These are phyloP conservation scores for Leptomonas seymouri DNA, from an alignment of 208 protist genomes.

Conservation along the genomic window DNA sequence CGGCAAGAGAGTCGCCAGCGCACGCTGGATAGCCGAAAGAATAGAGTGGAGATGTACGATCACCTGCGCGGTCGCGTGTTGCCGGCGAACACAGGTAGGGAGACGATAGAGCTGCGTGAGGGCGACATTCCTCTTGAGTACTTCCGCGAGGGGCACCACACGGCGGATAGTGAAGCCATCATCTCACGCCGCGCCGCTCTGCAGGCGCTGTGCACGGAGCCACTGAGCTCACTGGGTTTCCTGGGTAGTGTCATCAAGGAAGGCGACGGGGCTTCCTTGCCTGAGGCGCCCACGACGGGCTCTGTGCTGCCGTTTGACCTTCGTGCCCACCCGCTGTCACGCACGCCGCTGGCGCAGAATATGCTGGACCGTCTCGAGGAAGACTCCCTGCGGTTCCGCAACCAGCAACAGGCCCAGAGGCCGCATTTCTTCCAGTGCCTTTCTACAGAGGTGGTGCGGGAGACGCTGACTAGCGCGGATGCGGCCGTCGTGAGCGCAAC, in stretches of 20 bases:
- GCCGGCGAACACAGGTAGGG: constrained; percentile 36
- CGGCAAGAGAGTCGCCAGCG: constrained; percentile 26
- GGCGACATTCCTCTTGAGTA: constrained; percentile 26
- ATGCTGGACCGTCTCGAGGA: constrained; percentile 83
- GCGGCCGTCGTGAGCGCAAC: background rate
- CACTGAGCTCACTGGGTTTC: constrained; percentile 42
- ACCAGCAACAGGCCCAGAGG: constrained; percentile 43
- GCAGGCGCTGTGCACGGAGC: constrained; percentile 42
- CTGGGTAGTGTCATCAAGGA: constrained; percentile 24
- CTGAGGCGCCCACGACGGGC: background rate
- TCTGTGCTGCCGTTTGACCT: constrained; percentile 80
- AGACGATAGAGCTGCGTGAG: constrained; percentile 31
- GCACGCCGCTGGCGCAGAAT: constrained; percentile 58
- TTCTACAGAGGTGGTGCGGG: constrained; percentile 23
- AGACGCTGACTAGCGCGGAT: constrained; percentile 22
- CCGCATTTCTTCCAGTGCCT: constrained; percentile 43
- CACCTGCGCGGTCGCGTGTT: constrained; percentile 39
- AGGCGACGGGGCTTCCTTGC: constrained; percentile 4
- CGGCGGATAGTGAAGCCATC: background rate
- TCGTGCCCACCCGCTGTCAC: constrained; percentile 38
- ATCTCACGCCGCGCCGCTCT: constrained; percentile 24
- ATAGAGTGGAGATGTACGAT: constrained; percentile 33
- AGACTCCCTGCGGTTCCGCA: constrained; percentile 67
- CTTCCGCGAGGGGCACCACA: constrained; percentile 16
- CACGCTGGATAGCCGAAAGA: constrained; percentile 21